Base-by-base conservation (phyloP, 2,329 filamentous ascomycete genomes). In the Tolypocladium ovalisporum region DNA sequence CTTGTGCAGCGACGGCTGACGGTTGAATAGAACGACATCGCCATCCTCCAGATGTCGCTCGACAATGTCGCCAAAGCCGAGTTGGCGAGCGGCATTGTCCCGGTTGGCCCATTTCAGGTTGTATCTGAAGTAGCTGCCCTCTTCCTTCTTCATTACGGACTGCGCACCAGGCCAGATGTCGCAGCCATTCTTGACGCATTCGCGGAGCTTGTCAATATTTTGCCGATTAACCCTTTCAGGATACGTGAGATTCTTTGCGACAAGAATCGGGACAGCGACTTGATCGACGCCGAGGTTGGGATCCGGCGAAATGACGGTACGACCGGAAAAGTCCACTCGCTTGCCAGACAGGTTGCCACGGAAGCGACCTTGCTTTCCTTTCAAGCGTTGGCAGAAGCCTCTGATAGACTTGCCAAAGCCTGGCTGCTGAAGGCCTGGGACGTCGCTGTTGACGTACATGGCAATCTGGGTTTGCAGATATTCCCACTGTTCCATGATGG, bases 401-500 rank as follows among this genome's bases (percentile, higher is more conserved):
- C 94, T 84, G 65, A 94, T 95, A 1, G 89, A 83, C 71, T 96
- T 97, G 58, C 90, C 89, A 59, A 91, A 87, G 10, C 90, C 89
- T 15, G 87, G 87, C 65, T 95, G 90, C 64, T 92, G 87, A n/a
- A 99, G 80, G 34, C 93, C 93, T 0, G 94, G 94, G 2, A 96
- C 86, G 65, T 97, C 92, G 62, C 92, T 96, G 75, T 99, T 97
- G 71, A 99, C 93, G 70, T 99, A 97, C 80, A 97, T 91, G 60
- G 93, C 94, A 59, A 97, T 89, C 67, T 97, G 92, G 10, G 96
- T 81, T 68, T 97, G 93, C 60, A 99, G 77, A 66, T 93, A 97
- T 68, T 99, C 94, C 94, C 94, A 99, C 65, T 96, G 91, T 70
- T 99, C 94, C 86, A 97, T 95, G 57, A 97, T 89, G 1, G 90